phyloP scores from a whole-genome alignment of 371 early-diverging fungal genomes.

The Mucor racemosus region DNA sequence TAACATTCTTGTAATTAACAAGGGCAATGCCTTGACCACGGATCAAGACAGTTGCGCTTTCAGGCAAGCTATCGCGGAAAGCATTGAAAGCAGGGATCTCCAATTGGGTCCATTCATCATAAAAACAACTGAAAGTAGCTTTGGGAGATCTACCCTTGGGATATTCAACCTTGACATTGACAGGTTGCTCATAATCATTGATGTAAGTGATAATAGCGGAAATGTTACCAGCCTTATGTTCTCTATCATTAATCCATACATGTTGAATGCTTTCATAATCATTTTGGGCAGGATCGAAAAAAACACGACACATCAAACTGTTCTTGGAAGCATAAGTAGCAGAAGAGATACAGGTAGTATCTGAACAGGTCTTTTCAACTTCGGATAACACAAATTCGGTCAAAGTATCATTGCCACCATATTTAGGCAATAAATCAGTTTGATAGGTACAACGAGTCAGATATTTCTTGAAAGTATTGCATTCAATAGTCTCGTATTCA shows the following conservation, averaged over 20 bases:
- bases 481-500: constrained; percentile 32
- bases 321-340: constrained; percentile 36
- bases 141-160: constrained; percentile 16
- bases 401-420: constrained; percentile 25
- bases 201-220: constrained; percentile 38
- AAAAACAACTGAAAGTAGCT: constrained; percentile 44
- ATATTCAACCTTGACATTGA: constrained; percentile 43
- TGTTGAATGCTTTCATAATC: constrained; percentile 8
- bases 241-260: constrained; percentile 30
- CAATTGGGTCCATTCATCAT: constrained; percentile 49
- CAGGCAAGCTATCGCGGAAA: constrained; percentile 31
- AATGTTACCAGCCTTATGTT: constrained; percentile 17
- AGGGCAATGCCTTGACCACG: constrained; percentile 43
- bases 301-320: constrained; percentile 44
- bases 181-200: constrained; percentile 38
- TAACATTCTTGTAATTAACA: constrained; percentile 22
- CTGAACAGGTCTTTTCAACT: constrained; percentile 24
- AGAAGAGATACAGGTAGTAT: constrained; percentile 21
- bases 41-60: constrained; percentile 30
- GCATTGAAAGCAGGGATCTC: constrained; percentile 45
- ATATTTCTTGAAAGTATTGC: constrained; percentile 17
- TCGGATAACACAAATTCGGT: constrained; percentile 28
- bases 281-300: constrained; percentile 27
- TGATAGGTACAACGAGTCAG: constrained; percentile 38
- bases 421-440: constrained; percentile 37